Evolutionary conservation across 345 rosid genomes (phyloP).

Genomic region (Salix exigua): DNA sequence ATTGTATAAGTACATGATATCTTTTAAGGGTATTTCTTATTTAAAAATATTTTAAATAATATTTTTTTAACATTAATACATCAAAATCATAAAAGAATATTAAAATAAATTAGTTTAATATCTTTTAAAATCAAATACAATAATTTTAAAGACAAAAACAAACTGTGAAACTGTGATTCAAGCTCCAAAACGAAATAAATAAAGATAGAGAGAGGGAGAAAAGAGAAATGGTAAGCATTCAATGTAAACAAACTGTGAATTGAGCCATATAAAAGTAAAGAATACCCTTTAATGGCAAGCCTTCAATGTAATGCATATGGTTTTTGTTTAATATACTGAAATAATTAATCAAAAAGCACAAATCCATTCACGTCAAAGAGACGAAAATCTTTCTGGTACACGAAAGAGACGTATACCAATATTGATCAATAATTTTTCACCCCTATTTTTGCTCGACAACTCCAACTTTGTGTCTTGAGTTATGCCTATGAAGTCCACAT

Average conservation of each 20-base stretch:
- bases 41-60: too few relatives aligned
- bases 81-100: too few relatives aligned
- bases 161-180: constrained; percentile 30
- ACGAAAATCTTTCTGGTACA: not conserved
- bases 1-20: too few relatives aligned
- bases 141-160: not conserved
- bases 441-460: not conserved
- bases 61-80: too few relatives aligned
- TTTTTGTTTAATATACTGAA: not conserved
- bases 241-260: too few relatives aligned
- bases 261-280: not conserved
- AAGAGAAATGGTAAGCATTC: not conserved
- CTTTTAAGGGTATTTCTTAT: too few relatives aligned
- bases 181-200: not conserved
- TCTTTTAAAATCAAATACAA: too few relatives aligned
- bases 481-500: not conserved
- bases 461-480: not conserved
- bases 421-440: not conserved
- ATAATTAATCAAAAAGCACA: not conserved
- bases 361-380: constrained; percentile 22
- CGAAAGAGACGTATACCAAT: not conserved
- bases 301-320: not conserved
- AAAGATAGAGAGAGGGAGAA: not conserved
- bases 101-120: too few relatives aligned
- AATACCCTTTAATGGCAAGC: not conserved